A percentile compares a stretch with the other conserved stretches of the same genome.
Evolutionary conservation across 352 stramenopile species (phyloP).

Genomic region (Phytophthora vignae): DNA sequence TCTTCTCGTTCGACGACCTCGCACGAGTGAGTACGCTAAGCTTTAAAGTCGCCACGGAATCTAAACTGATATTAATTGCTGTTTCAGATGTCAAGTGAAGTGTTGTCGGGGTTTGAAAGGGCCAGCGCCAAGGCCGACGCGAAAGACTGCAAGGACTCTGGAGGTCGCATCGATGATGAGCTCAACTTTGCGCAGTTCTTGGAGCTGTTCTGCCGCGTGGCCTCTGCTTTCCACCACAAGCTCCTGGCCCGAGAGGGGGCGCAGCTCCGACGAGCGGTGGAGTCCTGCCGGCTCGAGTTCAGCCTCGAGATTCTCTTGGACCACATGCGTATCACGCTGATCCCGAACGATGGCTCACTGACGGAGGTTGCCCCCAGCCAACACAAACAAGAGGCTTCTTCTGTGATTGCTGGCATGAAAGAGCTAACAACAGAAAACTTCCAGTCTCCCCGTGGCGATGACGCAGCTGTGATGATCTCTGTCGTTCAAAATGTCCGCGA

Average conservation of each 20-base stretch:
- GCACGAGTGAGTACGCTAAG: constrained; percentile 32
- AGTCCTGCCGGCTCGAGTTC: constrained; percentile 71
- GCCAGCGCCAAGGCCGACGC: constrained; percentile 7
- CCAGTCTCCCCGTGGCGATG: constrained; percentile 25
- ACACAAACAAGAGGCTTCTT: constrained; percentile 7
- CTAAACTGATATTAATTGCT: background rate
- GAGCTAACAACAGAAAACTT: background rate
- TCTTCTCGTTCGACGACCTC: constrained; percentile 60
- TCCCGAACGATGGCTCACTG: constrained; percentile 20
- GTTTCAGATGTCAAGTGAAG: constrained; percentile 22
- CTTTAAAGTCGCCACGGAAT: background rate
- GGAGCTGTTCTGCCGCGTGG: constrained; percentile 71
- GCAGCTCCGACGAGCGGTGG: constrained; percentile 58
- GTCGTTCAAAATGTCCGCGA: constrained; percentile 43
- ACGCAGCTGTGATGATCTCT: constrained; percentile 17
- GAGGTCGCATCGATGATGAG: background rate
- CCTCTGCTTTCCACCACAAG: constrained; percentile 58
- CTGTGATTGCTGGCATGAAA: background rate
- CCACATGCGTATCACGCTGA: constrained; percentile 60
- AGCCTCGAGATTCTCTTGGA: constrained; percentile 66
- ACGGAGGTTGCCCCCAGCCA: background rate
- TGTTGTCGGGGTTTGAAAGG: constrained; percentile 15
- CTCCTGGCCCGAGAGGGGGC: constrained; percentile 56
- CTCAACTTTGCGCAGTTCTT: constrained; percentile 72
- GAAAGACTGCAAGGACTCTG: constrained; percentile 7